phyloP scores from a whole-genome alignment of 2,329 filamentous ascomycete species.

The Tolypocladium ovalisporum region DNA sequence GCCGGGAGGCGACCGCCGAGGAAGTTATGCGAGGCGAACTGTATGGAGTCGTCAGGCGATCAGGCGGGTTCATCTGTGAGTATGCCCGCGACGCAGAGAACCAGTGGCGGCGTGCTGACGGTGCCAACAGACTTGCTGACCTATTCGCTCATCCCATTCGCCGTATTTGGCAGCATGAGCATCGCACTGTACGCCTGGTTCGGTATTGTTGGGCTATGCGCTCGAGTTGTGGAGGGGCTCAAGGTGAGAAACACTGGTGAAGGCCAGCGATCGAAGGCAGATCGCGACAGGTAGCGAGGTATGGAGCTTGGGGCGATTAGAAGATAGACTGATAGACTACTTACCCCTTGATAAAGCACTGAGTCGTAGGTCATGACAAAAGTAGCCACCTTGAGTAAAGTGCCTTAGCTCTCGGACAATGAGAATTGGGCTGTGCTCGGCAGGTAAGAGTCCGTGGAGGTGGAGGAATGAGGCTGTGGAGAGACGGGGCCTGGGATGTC shows the following conservation, averaged over 20 bases:
- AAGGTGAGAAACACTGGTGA: background rate
- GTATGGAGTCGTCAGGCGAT: constrained; percentile 24
- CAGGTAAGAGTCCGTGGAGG: too few relatives aligned
- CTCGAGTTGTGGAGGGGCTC: background rate
- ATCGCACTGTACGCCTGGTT: constrained; percentile 13
- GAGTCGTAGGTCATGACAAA: too few relatives aligned
- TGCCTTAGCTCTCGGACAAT: too few relatives aligned
- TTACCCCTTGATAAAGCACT: background rate
- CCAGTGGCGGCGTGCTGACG: constrained; percentile 4
- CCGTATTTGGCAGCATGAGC: constrained; percentile 23
- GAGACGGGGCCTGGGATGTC: background rate
- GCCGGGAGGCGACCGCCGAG: constrained; percentile 21
- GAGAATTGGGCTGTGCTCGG: too few relatives aligned
- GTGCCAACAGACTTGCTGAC: constrained; percentile 18
- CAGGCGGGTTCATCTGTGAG: constrained; percentile 26
- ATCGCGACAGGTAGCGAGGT: background rate
- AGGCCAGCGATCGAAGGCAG: background rate
- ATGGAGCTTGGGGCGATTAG: background rate
- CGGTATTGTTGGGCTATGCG: constrained; percentile 4
- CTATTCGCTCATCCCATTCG: constrained; percentile 23
- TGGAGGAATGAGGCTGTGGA: too few relatives aligned
- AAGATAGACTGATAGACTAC: background rate
- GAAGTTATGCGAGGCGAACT: constrained; percentile 30
- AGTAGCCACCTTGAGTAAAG: too few relatives aligned
- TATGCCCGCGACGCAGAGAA: background rate